Evolutionary conservation across 805 yeast genomes (phyloP).

Genomic region (Wickerhamiella sergipiensis): DNA sequence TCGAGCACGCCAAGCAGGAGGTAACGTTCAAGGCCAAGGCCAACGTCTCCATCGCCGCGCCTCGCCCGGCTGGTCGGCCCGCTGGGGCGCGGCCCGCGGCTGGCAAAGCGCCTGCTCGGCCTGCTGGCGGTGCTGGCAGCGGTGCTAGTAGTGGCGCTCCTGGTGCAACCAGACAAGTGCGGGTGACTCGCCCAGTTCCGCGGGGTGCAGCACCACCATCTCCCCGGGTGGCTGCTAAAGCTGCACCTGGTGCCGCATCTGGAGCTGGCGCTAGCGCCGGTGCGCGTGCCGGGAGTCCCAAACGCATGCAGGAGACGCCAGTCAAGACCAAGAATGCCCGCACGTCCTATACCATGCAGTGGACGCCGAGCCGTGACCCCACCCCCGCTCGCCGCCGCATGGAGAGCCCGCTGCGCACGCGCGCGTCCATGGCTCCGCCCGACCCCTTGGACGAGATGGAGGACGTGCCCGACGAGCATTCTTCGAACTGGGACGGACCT

Average conservation of each 20-base stretch:
- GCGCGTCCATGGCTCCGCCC: neutral
- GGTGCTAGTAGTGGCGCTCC: too few relatives aligned
- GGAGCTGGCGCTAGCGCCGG: neutral
- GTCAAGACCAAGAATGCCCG: slow-evolving; percentile 4
- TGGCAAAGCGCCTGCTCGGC: too few relatives aligned
- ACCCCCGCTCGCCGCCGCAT: slow-evolving; percentile 14
- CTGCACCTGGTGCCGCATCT: neutral
- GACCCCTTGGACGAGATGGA: neutral
- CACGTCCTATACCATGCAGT: slow-evolving; percentile 11
- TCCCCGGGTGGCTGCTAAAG: neutral
- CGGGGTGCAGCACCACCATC: too few relatives aligned
- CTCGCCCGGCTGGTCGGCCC: slow-evolving; percentile 14
- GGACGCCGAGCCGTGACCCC: slow-evolving; percentile 16
- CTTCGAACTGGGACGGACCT: too few relatives aligned
- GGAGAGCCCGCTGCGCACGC: neutral
- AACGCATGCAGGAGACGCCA: neutral
- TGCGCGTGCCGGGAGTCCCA: neutral
- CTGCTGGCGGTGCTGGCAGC: too few relatives aligned
- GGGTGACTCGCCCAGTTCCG: too few relatives aligned
- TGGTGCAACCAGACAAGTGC: too few relatives aligned
- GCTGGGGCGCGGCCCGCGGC: too few relatives aligned
- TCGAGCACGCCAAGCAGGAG: slow-evolving; percentile 40
- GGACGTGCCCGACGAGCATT: neutral
- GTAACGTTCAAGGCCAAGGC: slow-evolving; percentile 41
- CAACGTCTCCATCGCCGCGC: slow-evolving; percentile 13